Evolutionary conservation across 805 yeast genomes (phyloP).

Genomic region (Trichomonascus vanleenenianus): DNA sequence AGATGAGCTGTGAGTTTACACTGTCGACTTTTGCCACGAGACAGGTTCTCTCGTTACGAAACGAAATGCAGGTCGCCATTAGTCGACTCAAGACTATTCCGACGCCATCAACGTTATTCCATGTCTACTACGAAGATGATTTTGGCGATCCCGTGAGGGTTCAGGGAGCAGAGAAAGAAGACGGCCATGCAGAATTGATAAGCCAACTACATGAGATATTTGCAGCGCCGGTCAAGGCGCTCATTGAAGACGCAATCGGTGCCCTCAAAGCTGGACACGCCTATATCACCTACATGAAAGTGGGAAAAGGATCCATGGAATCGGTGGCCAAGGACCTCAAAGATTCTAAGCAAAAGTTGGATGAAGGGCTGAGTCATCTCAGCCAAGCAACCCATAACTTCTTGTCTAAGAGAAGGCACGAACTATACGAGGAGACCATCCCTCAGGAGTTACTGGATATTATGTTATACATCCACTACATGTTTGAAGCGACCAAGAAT

Average conservation of each 20-base stretch:
- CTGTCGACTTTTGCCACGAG: conserved; percentile 29
- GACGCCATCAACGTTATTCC: conserved; percentile 7
- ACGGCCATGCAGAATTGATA: not conserved
- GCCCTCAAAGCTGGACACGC: not conserved
- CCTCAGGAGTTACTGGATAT: conserved; percentile 33
- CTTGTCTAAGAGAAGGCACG: conserved; percentile 13
- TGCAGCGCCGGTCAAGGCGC: conserved; percentile 3
- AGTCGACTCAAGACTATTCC: conserved; percentile 39
- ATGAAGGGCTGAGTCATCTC: not conserved
- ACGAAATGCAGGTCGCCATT: conserved; percentile 34
- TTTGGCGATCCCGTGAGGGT: no score
- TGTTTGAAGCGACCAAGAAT: conserved; percentile 35
- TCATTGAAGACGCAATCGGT: not conserved
- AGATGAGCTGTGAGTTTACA: conserved; percentile 35
- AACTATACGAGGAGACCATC: not conserved
- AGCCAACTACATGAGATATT: conserved; percentile 3
- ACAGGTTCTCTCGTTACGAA: conserved; percentile 33
- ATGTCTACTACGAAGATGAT: no score
- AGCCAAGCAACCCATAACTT: not conserved
- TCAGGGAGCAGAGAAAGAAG: not conserved
- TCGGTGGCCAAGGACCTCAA: no score
- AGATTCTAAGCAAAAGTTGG: not conserved
- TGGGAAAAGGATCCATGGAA: not conserved
- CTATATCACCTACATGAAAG: not conserved
- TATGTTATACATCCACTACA: conserved; percentile 34